Conservation (phyloP, 805 yeast genomes). For the Ogataea degrootiae region DNA sequence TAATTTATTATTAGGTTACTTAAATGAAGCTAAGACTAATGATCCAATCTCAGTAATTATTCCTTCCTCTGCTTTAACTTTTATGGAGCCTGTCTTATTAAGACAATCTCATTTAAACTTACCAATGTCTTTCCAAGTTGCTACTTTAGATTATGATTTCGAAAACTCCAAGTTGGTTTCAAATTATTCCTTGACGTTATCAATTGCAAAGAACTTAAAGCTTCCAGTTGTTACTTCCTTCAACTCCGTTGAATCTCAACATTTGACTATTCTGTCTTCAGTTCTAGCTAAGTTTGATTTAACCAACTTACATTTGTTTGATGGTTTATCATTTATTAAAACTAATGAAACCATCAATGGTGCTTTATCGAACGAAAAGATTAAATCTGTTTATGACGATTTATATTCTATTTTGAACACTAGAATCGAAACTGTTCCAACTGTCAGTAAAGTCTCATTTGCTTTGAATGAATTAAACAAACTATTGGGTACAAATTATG, state of each 20-base stretch:
- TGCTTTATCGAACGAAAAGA: slow-evolving; percentile 38
- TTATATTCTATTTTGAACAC: slow-evolving; percentile 30
- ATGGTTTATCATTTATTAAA: slow-evolving; percentile 65
- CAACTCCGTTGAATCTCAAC: slow-evolving; percentile 58
- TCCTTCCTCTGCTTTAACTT: slow-evolving; percentile 63
- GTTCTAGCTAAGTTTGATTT: slow-evolving; percentile 57
- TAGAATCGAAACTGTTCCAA: slow-evolving; percentile 17
- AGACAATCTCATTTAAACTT: slow-evolving; percentile 30
- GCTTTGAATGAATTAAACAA: slow-evolving; percentile 50
- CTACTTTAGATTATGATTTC: slow-evolving; percentile 69
- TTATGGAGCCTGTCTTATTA: slow-evolving; percentile 59
- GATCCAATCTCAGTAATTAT: slow-evolving; percentile 39
- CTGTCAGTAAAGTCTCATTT: slow-evolving; percentile 34
- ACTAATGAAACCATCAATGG: slow-evolving; percentile 43
- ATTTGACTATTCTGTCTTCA: slow-evolving; percentile 57
- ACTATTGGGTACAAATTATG: slow-evolving; percentile 47
- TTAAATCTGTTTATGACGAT: slow-evolving; percentile 35
- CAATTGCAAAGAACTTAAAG: slow-evolving; percentile 57
- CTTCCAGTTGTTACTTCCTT: slow-evolving; percentile 70
- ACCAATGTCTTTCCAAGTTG: slow-evolving; percentile 67
- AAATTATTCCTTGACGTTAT: slow-evolving; percentile 59
- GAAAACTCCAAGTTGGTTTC: slow-evolving; percentile 48
- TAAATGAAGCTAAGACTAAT: slow-evolving; percentile 24
- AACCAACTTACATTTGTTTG: slow-evolving; percentile 72
- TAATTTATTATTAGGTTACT: slow-evolving; percentile 69